These are phyloP conservation scores for Didymellaceae sp. DNA, from an alignment of 2,329 filamentous ascomycete genomes.

Conservation along the genomic window DNA sequence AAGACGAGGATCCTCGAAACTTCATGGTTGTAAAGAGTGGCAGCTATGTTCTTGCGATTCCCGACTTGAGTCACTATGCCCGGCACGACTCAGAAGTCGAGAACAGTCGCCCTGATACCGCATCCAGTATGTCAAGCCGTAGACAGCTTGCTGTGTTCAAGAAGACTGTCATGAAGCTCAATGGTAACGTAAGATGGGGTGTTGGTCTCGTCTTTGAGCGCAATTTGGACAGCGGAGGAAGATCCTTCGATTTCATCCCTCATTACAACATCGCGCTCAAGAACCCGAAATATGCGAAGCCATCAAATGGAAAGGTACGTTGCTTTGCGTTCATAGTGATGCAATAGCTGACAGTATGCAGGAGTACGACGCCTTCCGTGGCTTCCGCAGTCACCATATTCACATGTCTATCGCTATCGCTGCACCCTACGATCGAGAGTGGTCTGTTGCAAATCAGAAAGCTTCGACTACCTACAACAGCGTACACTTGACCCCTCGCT, in stretches of 20 bases:
- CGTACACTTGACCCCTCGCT: constrained; percentile 89
- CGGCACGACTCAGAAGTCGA: constrained; percentile 64
- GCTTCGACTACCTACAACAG: constrained; percentile 94
- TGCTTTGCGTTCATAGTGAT: neutral
- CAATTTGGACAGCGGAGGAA: constrained; percentile 71
- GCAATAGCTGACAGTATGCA: constrained; percentile 36
- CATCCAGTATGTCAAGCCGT: constrained; percentile 67
- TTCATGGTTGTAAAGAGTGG: constrained; percentile 97
- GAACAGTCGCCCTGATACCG: constrained; percentile 56
- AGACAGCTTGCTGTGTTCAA: constrained; percentile 87
- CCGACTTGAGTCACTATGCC: constrained; percentile 89
- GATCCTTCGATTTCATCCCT: constrained; percentile 87
- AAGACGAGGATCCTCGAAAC: constrained; percentile 83
- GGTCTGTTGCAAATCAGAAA: constrained; percentile 76
- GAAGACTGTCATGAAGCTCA: constrained; percentile 98
- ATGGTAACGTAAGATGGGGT: constrained; percentile 92
- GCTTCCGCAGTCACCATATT: constrained; percentile 96
- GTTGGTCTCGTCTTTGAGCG: constrained; percentile 91
- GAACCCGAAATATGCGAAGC: constrained; percentile 75
- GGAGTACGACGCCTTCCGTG: constrained; percentile 88
- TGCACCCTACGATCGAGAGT: constrained; percentile 85
- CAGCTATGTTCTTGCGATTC: constrained; percentile 92
- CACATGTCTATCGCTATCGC: constrained; percentile 92
- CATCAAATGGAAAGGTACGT: constrained; percentile 55
- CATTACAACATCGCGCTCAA: constrained; percentile 92